Evolutionary conservation across 2,329 filamentous ascomycete genomes (phyloP).

Genomic region (Colletotrichum karsti): DNA sequence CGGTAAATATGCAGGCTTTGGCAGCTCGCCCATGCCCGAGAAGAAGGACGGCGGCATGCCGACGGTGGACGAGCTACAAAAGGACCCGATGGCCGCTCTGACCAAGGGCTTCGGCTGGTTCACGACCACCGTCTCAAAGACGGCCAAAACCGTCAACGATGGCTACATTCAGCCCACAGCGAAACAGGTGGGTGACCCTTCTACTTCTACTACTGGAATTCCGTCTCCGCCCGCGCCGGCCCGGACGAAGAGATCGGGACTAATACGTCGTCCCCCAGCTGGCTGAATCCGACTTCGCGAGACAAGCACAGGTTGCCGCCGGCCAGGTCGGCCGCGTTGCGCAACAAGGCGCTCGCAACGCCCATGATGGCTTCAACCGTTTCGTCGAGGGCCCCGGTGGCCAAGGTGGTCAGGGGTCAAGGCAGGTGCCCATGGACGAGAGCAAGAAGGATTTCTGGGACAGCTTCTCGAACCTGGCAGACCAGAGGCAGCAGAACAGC

Average conservation of each 20-base stretch:
- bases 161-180: slow-evolving; percentile 93
- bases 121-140: slow-evolving; percentile 85
- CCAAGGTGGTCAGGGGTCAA: slow-evolving; percentile 39
- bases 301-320: slow-evolving; percentile 68
- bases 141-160: slow-evolving; percentile 90
- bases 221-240: slow-evolving; percentile 20
- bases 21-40: slow-evolving; percentile 73
- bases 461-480: slow-evolving; percentile 78
- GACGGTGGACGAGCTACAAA: slow-evolving; percentile 87
- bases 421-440: slow-evolving; percentile 59
- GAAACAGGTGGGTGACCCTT: slow-evolving; percentile 70
- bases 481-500: slow-evolving; percentile 55
- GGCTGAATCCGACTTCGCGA: slow-evolving; percentile 80
- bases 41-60: slow-evolving; percentile 61
- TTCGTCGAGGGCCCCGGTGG: slow-evolving; percentile 82
- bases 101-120: slow-evolving; percentile 97
- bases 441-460: slow-evolving; percentile 92
- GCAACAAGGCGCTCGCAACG: slow-evolving; percentile 75
- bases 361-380: slow-evolving; percentile 81
- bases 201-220: slow-evolving; percentile 15
- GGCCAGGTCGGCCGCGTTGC: slow-evolving; percentile 74
- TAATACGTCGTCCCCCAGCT: slow-evolving; percentile 61
- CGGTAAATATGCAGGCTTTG: slow-evolving; percentile 92
- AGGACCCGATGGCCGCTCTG: slow-evolving; percentile 87
- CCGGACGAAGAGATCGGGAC: slow-evolving; percentile 16